These are phyloP conservation scores for Dactylellina leptospora DNA, from an alignment of 2,329 filamentous ascomycete genomes.

Conservation along the genomic window DNA sequence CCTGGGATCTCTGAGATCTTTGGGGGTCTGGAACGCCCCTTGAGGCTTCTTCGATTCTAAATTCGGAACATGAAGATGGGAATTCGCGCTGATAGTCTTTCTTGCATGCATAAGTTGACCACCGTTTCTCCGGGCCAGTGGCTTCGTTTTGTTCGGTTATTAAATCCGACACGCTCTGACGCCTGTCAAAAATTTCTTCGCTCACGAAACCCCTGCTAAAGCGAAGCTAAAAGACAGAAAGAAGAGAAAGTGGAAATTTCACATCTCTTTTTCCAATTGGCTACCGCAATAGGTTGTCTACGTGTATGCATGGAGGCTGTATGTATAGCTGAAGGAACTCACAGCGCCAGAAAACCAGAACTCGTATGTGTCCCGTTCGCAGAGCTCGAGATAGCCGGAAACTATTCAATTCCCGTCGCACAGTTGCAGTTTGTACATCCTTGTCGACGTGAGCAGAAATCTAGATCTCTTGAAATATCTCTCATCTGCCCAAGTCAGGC, in stretches of 20 bases:
- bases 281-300: neutral
- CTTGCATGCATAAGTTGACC: conserved; percentile 11
- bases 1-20: conserved; percentile 1
- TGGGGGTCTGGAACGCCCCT: conserved; percentile 31
- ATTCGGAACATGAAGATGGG: conserved; percentile 23
- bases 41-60: conserved; percentile 36
- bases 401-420: too few species aligned
- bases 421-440: too few species aligned
- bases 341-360: too few species aligned
- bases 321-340: too few species aligned
- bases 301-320: too few species aligned
- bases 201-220: neutral
- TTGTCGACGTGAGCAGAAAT: too few species aligned
- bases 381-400: too few species aligned
- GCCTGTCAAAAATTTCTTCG: conserved; percentile 26
- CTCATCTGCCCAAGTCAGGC: too few species aligned
- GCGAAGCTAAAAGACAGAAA: neutral
- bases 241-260: too few species aligned
- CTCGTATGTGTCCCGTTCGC: too few species aligned
- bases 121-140: conserved; percentile 18
- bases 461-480: too few species aligned
- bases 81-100: conserved; percentile 11
- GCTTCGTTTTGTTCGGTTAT: conserved; percentile 35
- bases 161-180: conserved; percentile 49
- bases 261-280: too few species aligned